A percentile compares a stretch with the other conserved stretches of the same genome.
These are phyloP conservation scores for Zalaria obscura DNA, from an alignment of 2,329 filamentous ascomycete species.

Conservation along the genomic window DNA sequence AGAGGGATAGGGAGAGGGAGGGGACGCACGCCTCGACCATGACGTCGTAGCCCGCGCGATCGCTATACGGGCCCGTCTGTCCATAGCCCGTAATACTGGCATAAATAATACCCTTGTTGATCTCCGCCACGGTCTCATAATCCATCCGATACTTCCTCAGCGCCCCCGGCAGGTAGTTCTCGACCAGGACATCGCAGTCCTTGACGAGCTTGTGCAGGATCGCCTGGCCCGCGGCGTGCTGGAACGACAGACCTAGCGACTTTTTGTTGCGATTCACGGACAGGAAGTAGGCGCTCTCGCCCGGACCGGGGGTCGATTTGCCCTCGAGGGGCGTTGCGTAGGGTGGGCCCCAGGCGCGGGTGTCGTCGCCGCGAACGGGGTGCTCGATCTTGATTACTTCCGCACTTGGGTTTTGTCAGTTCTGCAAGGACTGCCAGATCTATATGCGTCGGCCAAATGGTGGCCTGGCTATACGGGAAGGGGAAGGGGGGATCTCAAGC, in stretches of 20 bases:
- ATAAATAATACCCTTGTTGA: conserved; percentile 83
- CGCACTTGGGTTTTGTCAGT: conserved; percentile 40
- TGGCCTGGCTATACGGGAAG: conserved; percentile 8
- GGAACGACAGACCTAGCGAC: conserved; percentile 81
- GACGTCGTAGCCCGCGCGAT: conserved; percentile 88
- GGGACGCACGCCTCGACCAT: conserved; percentile 73
- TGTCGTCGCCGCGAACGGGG: conserved; percentile 81
- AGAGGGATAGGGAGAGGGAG: conserved; percentile 8
- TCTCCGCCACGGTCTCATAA: conserved; percentile 61
- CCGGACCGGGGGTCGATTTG: conserved; percentile 43
- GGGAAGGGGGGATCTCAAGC: conserved; percentile 22
- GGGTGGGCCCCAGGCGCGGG: conserved; percentile 88
- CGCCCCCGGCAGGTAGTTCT: conserved; percentile 87
- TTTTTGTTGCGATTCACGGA: conserved; percentile 95
- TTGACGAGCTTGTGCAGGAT: conserved; percentile 76
- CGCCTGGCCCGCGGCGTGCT: conserved; percentile 66
- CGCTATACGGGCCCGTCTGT: conserved; percentile 80
- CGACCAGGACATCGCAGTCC: conserved; percentile 82
- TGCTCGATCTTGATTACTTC: conserved; percentile 98
- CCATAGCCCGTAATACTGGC: conserved; percentile 96
- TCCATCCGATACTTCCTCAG: conserved; percentile 86
- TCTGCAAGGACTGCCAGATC: conserved; percentile 3
- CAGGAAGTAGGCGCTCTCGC: conserved; percentile 91
- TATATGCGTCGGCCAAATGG: not conserved
- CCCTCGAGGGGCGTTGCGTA: conserved; percentile 64